Evolutionary conservation across 108 stramenopile species (phyloP), one percentile per base, ranked within the genome.

Genomic region (Discostella pseudostelligera): DNA sequence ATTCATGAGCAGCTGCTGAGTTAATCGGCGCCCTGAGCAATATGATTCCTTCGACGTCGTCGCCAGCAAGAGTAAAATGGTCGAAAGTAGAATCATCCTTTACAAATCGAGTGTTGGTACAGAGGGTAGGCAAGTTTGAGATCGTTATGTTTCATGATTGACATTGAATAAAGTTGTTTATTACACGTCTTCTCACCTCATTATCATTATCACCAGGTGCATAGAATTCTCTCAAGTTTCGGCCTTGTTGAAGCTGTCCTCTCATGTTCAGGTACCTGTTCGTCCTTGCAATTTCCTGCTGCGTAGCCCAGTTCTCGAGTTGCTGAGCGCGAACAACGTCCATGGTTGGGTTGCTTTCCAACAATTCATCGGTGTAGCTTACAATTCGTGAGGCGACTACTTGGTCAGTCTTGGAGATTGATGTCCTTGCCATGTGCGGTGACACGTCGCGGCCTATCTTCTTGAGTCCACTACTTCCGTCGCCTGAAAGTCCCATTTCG

Each of bases 401-500:
- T 45, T 62, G 21, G 7, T 62, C 56, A 55, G 26, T 36, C 62
- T 59, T 75, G 49, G 76, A 75, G 21, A 20, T 45, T 39, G 56
- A 44, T 1, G 65, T 70, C 24, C 69, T 62, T 11, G 60, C 67
- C 25, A 74, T 29, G 51, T 73, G 69, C 37, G 72, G 79, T 28
- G 72, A 62, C 12, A 76, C 61, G 24, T 76, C 75, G 46, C 48
- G 62, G 62, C 69, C 77, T 11, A 80, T 26, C 54, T 66, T 81
- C 14, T 84, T 70, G 29, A 90, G 66, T 2, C 79, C 75, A 10
- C 62, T 64, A 39, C 65, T 78, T 6, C 90, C 90, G 60, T 92
- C 90, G 19, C 90, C 90, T 21, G 90, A 82, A 5, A 92, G 84
- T 46, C 90, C 90, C 90, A 92, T 92, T 62, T 92, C 85, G 14